Conservation (phyloP, 495 filamentous ascomycete species). For the Xylaria castorea region DNA sequence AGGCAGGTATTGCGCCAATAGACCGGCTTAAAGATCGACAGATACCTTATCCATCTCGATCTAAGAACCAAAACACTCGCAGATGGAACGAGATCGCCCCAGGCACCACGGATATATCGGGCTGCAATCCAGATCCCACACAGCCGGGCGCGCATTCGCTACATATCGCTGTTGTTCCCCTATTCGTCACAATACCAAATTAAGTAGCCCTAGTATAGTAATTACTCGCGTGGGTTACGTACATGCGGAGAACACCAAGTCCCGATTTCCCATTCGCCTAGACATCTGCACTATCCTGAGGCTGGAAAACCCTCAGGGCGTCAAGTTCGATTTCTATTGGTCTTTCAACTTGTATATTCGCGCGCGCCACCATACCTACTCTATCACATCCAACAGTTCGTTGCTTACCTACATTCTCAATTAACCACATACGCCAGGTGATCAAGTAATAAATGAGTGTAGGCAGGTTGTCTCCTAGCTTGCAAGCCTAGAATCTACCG, state of each 20-base stretch:
- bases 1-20: neutral
- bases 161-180: neutral
- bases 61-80: conserved; percentile 4
- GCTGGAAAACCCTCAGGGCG: neutral
- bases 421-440: neutral
- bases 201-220: neutral
- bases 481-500: neutral
- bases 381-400: neutral
- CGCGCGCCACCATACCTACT: conserved; percentile 16
- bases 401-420: neutral
- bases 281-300: conserved; percentile 3
- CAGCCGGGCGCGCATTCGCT: neutral
- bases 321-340: conserved; percentile 16
- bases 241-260: neutral
- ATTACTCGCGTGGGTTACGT: conserved; percentile 16
- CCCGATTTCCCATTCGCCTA: conserved; percentile 15
- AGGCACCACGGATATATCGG: neutral
- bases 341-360: neutral
- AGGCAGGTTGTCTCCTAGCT: neutral
- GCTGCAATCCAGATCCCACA: neutral
- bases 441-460: neutral
- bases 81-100: conserved; percentile 10
- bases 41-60: neutral
- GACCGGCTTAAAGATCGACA: conserved; percentile 15
- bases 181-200: neutral